Evolutionary conservation across 108 stramenopile genomes (phyloP).

Genomic region (Cafeteria roenbergensis): DNA sequence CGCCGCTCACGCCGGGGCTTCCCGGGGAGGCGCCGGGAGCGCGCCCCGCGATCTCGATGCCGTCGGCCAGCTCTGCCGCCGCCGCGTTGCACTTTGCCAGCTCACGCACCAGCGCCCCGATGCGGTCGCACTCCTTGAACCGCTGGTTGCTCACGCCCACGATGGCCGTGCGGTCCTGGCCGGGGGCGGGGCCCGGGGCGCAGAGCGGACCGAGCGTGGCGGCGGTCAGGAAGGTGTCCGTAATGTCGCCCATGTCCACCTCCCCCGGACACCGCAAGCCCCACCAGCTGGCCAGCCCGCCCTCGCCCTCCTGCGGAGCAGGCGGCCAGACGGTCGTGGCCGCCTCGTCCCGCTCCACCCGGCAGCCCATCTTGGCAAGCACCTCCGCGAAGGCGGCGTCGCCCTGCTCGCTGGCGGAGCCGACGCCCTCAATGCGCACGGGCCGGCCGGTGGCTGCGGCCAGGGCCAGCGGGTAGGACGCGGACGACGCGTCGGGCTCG

Average conservation of each 20-base stretch:
- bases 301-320: background rate
- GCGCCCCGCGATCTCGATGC: constrained; percentile 4
- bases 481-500: constrained; percentile 16
- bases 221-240: constrained; percentile 18
- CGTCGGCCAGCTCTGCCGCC: constrained; percentile 1
- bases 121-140: constrained; percentile 21
- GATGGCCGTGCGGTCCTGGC: constrained; percentile 9
- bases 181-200: constrained; percentile 5
- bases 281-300: background rate
- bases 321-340: background rate
- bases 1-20: background rate
- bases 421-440: background rate
- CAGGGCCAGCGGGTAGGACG: constrained; percentile 15
- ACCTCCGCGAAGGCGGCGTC: constrained; percentile 7
- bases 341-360: background rate
- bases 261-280: too few species aligned
- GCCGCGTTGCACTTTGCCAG: constrained; percentile 3
- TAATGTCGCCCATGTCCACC: background rate
- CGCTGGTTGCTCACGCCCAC: constrained; percentile 14
- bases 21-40: too few species aligned
- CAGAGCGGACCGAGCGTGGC: too few species aligned
- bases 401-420: constrained; percentile 3
- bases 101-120: constrained; percentile 12
- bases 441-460: constrained; percentile 11
- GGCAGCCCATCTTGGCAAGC: constrained; percentile 15